Evolutionary conservation across 2,329 filamentous ascomycete species (phyloP), one percentile per base, ranked within the genome.

Genomic region (Aureobasidium sp.): DNA sequence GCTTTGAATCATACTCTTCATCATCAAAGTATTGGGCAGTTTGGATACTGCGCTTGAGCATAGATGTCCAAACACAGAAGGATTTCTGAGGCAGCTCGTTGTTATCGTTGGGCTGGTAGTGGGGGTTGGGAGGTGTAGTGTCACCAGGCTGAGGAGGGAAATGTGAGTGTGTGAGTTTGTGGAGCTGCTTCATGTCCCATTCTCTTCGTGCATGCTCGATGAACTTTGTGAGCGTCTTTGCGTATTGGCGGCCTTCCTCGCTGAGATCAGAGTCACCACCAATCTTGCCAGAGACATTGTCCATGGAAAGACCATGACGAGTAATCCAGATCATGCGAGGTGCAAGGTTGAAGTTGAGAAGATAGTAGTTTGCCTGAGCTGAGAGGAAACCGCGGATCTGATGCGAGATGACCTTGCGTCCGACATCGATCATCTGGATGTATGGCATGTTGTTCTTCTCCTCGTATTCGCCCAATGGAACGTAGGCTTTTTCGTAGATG

Each of bases 281-380:
- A 56, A 98, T 88, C 68, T 88, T 94, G 57, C 90, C 90, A 2
- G 83, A 77, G 55, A 87, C 78, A 65, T 98, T 96, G 67, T 98
- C 93, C 56, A 81, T 67, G 54, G 90, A 96, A 70, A 96, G 88
- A 37, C 93, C 93, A 65, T 97, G 93, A 47, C 93, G 79, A 1
- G 93, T 97, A 65, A 98, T 94, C 93, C 93, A 98, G 56, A 98
- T 97, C 69, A 96, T 91, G 52, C 93, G 80, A 0, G 93, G 90
- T 0, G 91, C 88, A 14, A 98, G 79, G 63, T 98, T 97, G 77
- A 98, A 98, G 62, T 95, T 97, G 40, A 93, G 86, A 8, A 98
- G 78, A 64, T 97, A 98, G 59, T 90, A 95, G 54, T 93, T 90
- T 53, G 95, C 93, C 58, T 93, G 88, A 34, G 87, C 88, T 54